Evolutionary conservation across 1,139 yeast genomes (phyloP).

Genomic region (Insectozyma bohioensis): DNA sequence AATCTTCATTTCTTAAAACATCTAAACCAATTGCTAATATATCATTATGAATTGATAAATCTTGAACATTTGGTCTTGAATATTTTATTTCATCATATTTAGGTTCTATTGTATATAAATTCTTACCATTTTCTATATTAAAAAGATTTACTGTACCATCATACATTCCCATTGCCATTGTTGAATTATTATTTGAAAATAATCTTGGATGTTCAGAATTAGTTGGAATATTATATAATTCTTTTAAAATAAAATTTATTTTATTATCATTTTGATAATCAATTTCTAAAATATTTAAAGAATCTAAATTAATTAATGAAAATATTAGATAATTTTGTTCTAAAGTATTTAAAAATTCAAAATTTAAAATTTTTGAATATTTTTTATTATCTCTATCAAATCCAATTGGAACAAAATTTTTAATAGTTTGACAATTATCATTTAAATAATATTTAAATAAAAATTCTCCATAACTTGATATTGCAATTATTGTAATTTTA

Average conservation of each 20-base stretch:
- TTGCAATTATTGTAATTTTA: background rate
- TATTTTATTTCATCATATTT: too few relatives aligned
- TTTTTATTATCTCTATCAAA: background rate
- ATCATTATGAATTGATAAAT: background rate
- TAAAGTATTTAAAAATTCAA: background rate
- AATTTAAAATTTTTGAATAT: background rate
- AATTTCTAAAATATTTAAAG: background rate
- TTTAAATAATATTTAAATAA: constrained; percentile 1
- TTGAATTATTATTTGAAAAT: background rate
- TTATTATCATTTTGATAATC: background rate
- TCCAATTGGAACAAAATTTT: background rate
- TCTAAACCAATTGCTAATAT: background rate
- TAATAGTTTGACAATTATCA: background rate
- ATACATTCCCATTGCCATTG: background rate
- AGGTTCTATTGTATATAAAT: too few relatives aligned
- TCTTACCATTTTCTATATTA: background rate
- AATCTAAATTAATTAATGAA: background rate
- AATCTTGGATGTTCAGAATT: background rate
- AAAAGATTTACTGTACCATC: background rate
- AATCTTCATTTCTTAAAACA: background rate
- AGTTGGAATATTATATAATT: background rate
- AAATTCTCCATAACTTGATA: background rate
- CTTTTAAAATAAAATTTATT: background rate
- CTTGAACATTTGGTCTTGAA: background rate
- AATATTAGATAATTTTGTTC: background rate